Conservation (phyloP, 306 rosid genomes). For the Senna tora region DNA sequence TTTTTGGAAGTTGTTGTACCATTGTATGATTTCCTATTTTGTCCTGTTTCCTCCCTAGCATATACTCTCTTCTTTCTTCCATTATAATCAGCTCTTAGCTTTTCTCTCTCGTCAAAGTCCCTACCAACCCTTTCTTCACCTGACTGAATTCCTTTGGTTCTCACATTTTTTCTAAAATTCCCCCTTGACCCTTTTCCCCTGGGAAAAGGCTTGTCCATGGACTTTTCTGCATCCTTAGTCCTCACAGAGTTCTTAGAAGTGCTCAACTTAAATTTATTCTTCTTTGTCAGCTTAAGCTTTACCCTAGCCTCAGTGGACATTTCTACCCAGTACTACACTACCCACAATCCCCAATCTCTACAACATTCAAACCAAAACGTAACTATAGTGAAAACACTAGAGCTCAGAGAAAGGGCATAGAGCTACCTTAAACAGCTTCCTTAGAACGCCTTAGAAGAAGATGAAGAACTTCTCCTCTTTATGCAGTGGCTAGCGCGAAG, state of each 20-base stretch:
- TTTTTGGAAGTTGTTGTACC: slow-evolving; percentile 23
- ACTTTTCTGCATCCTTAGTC: slow-evolving; percentile 11
- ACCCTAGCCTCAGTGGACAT: slow-evolving; percentile 43
- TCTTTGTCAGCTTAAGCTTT: slow-evolving; percentile 39
- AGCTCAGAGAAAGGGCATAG: background rate
- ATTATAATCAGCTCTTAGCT: slow-evolving; percentile 37
- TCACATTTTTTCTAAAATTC: slow-evolving; percentile 33
- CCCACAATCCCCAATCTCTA: slow-evolving; percentile 10
- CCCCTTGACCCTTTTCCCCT: slow-evolving; percentile 39
- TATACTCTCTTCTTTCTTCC: slow-evolving; percentile 46
- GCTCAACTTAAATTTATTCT: slow-evolving; percentile 11
- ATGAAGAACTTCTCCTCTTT: background rate
- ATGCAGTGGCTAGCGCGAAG: slow-evolving; percentile 1
- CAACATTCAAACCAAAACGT: slow-evolving; percentile 14
- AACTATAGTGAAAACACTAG: background rate
- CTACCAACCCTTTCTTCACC: slow-evolving; percentile 29
- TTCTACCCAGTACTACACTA: slow-evolving; percentile 16
- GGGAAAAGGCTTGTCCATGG: background rate
- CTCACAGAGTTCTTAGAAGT: slow-evolving; percentile 26
- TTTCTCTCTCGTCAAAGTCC: slow-evolving; percentile 32
- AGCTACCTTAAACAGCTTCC: slow-evolving; percentile 1
- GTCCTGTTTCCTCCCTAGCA: slow-evolving; percentile 36
- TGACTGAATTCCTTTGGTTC: slow-evolving; percentile 6
- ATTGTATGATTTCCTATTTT: slow-evolving; percentile 16
- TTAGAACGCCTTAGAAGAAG: slow-evolving; percentile 1